Base-by-base conservation (phyloP, 2,329 filamentous ascomycete genomes). In the Eutypa lata region DNA sequence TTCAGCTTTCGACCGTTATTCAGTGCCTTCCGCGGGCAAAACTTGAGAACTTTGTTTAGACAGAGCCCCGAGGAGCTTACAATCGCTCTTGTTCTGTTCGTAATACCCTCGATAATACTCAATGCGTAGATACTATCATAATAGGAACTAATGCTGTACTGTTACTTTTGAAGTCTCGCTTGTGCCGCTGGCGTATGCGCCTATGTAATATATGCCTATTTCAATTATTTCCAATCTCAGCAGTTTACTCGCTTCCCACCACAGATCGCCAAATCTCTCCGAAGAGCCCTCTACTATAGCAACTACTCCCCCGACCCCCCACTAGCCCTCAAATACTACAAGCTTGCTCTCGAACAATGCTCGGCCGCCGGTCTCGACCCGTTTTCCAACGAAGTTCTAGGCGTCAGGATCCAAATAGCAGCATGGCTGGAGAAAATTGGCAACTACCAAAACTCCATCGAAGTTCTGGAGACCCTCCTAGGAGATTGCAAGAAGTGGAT, bases 331-430 rank as follows among this genome's bases (percentile, higher is more conserved):
- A 88, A 90, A 61, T 90, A 90, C 69, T 97, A 96, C 69, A 86
- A 86, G 63, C 81, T 88, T 59, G 91, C 92, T 3, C 76, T 97
- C 53, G 78, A 86, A 57, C 79, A 88, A 49, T 91, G 91, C 53
- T 76, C 85, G 48, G 85, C 90, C 64, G 66, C 88, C 48, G 84
- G 86, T 0, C 83, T 99, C 75, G 91, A 97, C 66, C 90, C 90
- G 0, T 95, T 92, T 68, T 92, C 89, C 3, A 89, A 97, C 62
- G 92, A 97, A 68, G 87, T 97, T 33, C 79, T 97, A 61, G 94
- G 94, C 8, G 86, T 97, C 49, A 90, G 91, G 65, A 86, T 97
- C 48, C 86, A 92, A 67, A 78, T 96, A 8, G 86, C 90, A 1
- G 80, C 81, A 10, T 85, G 96, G 78, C 79, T 96, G 57, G 90